Conservation (phyloP, 352 stramenopile species). For the Thraustochytrium sp. region DNA sequence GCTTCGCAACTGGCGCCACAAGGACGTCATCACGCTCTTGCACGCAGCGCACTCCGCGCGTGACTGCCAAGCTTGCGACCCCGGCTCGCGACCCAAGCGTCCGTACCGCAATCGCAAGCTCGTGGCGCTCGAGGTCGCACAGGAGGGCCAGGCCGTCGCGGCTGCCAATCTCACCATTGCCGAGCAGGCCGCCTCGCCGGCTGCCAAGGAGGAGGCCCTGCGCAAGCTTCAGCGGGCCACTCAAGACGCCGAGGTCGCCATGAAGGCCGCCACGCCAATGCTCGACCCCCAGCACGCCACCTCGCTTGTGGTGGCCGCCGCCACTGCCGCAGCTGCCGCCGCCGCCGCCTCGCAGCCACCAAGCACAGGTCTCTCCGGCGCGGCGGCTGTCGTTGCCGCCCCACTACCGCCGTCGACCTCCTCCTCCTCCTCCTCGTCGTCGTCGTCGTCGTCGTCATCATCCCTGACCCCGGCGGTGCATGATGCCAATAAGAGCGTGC, state of each 20-base stretch:
- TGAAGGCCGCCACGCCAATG: not conserved
- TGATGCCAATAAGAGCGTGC: too few species aligned
- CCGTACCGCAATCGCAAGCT: conserved; percentile 4
- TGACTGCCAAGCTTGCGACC: not conserved
- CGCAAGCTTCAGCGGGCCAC: not conserved
- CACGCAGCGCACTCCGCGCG: not conserved
- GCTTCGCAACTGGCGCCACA: not conserved
- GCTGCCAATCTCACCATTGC: not conserved
- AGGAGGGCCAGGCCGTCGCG: not conserved
- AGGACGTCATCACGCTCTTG: not conserved
- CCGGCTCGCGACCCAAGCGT: not conserved
- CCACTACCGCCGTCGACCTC: too few species aligned
- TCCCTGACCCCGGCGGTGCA: too few species aligned
- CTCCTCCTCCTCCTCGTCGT: too few species aligned
- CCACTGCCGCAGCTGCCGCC: too few species aligned
- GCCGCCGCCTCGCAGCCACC: too few species aligned
- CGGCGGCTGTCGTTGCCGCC: too few species aligned
- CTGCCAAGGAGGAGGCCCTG: not conserved
- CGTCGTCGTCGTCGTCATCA: too few species aligned
- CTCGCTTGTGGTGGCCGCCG: too few species aligned
- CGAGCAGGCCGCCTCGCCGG: not conserved
- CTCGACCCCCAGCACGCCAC: too few species aligned
- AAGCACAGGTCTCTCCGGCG: too few species aligned
- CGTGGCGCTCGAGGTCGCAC: not conserved
- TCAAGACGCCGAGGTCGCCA: not conserved